Evolutionary conservation across 257 asterid species (phyloP), one percentile per base, ranked within the genome.

Genomic region (Capsicum chinense): DNA sequence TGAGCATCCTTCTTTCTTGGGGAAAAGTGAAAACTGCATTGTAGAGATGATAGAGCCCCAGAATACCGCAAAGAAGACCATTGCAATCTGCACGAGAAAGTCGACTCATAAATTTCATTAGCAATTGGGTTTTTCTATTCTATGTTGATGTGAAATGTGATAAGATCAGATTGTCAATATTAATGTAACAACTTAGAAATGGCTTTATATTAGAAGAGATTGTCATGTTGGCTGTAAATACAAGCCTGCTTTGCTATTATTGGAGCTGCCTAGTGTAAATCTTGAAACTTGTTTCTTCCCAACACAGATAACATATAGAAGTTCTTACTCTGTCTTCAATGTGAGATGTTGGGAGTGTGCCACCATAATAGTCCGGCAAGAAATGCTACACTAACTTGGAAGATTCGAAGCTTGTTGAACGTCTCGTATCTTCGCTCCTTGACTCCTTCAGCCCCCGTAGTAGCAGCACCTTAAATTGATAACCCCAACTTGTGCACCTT

Each of bases 41-140:
- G 91, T 97, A 97, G n/a, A 97, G 95, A 54, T 99, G 99, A 92
- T 93, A 97, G 93, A 97, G 95, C 99, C 98, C 99, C 99, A 97
- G 84, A 97, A 97, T 52, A 97, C 99, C 0, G 99, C 94, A 90
- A 89, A 97, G 91, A 94, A 97, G 47, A 95, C 13, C 99, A 97
- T 95, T 16, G 98, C 98, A 59, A 91, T 90, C 99, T 97, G 99
- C 92, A 88, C 5, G 15, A 74, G 67, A 74, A 84, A 85, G 87
- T 59, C 79, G 70, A 76, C 79, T 70, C 12, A 48, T 21, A 52
- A 83, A 88, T 52, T 52, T 57, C 71, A 47, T 48, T 48, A 50
- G 80, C 80, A 21, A 50, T 21, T 47, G 60, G 21, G 50, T 47
- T n/a, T 73, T 73, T 6, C n/a, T 44, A 47, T 19, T 48, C 4